Base-by-base conservation (phyloP, 306 rosid genomes). In the Lupinus albus region DNA sequence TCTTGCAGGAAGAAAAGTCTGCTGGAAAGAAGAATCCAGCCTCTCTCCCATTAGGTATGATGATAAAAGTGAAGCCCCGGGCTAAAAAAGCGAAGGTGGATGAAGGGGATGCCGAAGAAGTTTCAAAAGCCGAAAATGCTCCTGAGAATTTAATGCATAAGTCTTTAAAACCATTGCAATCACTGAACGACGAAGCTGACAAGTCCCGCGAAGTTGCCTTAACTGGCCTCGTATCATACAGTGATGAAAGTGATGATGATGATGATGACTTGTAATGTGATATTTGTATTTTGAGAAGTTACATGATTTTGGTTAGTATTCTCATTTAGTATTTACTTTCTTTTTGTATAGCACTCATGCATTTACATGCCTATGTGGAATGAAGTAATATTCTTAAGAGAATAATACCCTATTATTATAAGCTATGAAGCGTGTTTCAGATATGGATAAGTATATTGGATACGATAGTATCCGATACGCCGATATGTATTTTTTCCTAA, bases 161-260 rank as follows among this genome's bases (percentile, higher is more conserved):
- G 64, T 15, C 69, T 65, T 67, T 50, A 5, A 78, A 76, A 64
- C 73, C 82, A 32, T 64, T 13, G 10, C 75, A 64, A 54, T 56
- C 67, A n/a, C 64, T 53, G 51, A 74, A 78, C 68, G 74, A 62
- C 30, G 61, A 50, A 79, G 62, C 68, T 33, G 81, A 54, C 7
- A 78, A 68, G 78, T 35, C 76, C 38, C 52, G 8, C 49, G 89
- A 68, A 68, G 75, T 72, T 77, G 76, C 54, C 28, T 63, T 8
- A 46, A 81, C 68, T 42, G 81, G 89, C 52, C 85, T 93, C 45
- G 97, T 89, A 75, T 82, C 96, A 12, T 93, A 93, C 61, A 89
- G 96, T 75, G 96, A 88, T 8, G 98, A 84, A 60, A 89, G 95
- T 69, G 98, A 93, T 15, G 96, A 83, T 44, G 88, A 86, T 69